These are phyloP conservation scores for Mucor indicus DNA, from an alignment of 371 early-diverging fungal genomes.

Conservation along the genomic window DNA sequence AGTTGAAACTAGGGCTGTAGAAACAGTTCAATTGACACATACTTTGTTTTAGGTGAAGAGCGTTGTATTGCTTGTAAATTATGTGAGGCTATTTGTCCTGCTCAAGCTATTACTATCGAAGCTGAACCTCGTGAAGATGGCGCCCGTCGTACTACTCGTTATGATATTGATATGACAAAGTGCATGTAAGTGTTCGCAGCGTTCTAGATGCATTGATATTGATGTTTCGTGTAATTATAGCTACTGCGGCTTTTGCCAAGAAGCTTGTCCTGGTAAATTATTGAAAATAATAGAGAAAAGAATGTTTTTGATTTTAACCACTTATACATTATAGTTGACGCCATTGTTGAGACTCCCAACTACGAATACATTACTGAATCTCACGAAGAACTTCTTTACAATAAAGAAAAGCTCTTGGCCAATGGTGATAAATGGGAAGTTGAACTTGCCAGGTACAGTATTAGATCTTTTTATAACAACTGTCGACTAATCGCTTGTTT, in stretches of 20 bases:
- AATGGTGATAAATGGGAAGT: conserved; percentile 99
- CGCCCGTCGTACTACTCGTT: conserved; percentile 92
- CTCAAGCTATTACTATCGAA: conserved; percentile 99
- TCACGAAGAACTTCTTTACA: conserved; percentile 93
- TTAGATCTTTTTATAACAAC: no score
- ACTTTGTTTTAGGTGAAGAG: conserved; percentile 77
- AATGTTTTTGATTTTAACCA: background rate
- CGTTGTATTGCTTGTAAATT: conserved; percentile 98
- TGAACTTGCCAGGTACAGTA: conserved; percentile 76
- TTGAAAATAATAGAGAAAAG: background rate
- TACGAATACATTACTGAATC: conserved; percentile 97
- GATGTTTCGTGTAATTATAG: conserved; percentile 37
- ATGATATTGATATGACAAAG: conserved; percentile 99
- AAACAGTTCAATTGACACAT: no score
- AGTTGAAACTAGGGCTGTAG: background rate
- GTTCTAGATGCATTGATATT: conserved; percentile 48
- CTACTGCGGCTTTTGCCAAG: conserved; percentile 97
- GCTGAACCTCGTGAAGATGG: conserved; percentile 97
- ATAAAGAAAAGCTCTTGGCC: conserved; percentile 96
- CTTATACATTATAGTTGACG: conserved; percentile 68
- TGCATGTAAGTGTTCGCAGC: conserved; percentile 60
- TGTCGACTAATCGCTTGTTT: no score
- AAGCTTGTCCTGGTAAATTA: conserved; percentile 50
- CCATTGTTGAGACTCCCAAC: conserved; percentile 97
- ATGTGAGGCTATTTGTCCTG: conserved; percentile 98